These are phyloP conservation scores for Pythium chondricola DNA, from an alignment of 352 stramenopile genomes.

Conservation along the genomic window DNA sequence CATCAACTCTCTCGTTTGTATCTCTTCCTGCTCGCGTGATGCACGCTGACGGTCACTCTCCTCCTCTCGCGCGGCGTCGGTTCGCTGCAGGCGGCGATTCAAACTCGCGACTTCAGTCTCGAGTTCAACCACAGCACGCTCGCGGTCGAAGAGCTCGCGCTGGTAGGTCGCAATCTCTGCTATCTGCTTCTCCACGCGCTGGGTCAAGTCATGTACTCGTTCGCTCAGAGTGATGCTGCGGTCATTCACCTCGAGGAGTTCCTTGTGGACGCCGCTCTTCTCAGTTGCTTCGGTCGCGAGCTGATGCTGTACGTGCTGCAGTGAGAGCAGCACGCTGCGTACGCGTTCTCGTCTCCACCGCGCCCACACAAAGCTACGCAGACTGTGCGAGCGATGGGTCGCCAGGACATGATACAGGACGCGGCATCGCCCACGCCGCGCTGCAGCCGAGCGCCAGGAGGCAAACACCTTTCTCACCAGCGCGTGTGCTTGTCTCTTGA, in stretches of 20 bases:
- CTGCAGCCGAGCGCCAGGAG: conserved; percentile 16
- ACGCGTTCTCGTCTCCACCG: conserved; percentile 31
- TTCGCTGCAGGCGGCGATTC: conserved; percentile 11
- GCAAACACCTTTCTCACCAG: conserved; percentile 15
- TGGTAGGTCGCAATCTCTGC: conserved; percentile 29
- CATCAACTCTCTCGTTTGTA: neutral
- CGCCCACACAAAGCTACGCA: conserved; percentile 29
- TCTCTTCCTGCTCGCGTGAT: neutral
- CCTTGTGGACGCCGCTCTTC: conserved; percentile 38
- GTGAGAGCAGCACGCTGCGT: conserved; percentile 5
- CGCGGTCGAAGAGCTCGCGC: conserved; percentile 20
- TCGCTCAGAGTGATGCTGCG: conserved; percentile 30
- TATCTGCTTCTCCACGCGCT: conserved; percentile 21
- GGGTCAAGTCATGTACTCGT: conserved; percentile 24
- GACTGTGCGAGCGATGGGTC: conserved; percentile 9
- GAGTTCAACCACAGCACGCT: conserved; percentile 24
- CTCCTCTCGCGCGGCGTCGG: neutral
- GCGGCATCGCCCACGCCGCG: conserved; percentile 19
- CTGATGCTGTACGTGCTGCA: conserved; percentile 13
- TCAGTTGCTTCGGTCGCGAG: conserved; percentile 21
- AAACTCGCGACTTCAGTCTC: conserved; percentile 28
- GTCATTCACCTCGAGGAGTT: conserved; percentile 35
- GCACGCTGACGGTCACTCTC: neutral
- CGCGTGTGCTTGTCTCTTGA: conserved; percentile 15
- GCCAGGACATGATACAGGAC: conserved; percentile 15